Evolutionary conservation across 257 asterid genomes (phyloP), one percentile per base, ranked within the genome.

Genomic region (Salvia rosmarinus): DNA sequence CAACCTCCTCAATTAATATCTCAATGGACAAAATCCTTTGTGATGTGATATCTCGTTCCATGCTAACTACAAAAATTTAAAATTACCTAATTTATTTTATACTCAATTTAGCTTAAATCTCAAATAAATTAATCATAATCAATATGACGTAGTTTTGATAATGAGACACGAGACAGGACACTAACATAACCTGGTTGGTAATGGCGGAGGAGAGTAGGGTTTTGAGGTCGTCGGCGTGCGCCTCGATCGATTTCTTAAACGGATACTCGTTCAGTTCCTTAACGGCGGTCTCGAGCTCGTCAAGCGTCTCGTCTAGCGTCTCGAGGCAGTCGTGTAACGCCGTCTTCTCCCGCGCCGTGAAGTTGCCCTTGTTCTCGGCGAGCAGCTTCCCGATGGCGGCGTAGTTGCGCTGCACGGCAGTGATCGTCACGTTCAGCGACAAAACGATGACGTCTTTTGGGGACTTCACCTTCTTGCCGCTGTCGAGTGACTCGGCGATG

Each of bases 201-300:
- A 90, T 88, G 76, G 97, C 87, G 8, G 96, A 74, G 39, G 95
- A 88, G 14, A 39, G 64, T 1, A 93, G 79, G 17, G 96, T 90
- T 70, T 80, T 82, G 28, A 93, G 88, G 44, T 90, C 92, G 13
- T 89, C 87, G 0, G 95, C 96, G 75, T 93, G 96, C 0, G 61
- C 63, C 57, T 2, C 23, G 0, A 90, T 67, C 13, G 96, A 73
- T 12, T 90, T 93, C 57, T 80, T 81, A 0, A 13, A 68, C 13
- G 93, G 95, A 5, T 93, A 88, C 78, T 9, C 68, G 44, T 81
- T 64, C 52, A 39, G 12, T 13, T 44, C 50, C 17, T 3, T 1
- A 3, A 2, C 17, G 50, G n/a, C 9, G 50, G 5, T 1, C 6
- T 14, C 2, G 50, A 44, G 16, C 50, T 44, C 17, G 17, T 44